phyloP scores from a whole-genome alignment of 2,329 filamentous ascomycete species.

The Colletotrichum horii region DNA sequence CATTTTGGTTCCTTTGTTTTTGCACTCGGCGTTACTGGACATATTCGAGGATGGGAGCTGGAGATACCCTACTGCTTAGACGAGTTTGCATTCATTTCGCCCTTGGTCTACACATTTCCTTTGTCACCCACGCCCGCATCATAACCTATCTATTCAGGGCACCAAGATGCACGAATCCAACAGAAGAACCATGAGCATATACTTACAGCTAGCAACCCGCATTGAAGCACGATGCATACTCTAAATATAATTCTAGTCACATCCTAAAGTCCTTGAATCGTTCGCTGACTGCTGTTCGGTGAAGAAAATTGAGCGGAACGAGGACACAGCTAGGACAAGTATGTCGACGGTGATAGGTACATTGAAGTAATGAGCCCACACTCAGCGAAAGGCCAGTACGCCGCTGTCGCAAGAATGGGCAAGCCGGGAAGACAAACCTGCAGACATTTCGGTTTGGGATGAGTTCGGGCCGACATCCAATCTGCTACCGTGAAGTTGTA shows the following conservation, averaged over 20 bases:
- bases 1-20: background rate
- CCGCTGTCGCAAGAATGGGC: background rate
- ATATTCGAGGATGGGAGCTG: conserved; percentile 9
- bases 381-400: background rate
- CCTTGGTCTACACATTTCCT: background rate
- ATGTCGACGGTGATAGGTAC: background rate
- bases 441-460: background rate
- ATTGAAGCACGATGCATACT: background rate
- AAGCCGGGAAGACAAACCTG: background rate
- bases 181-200: background rate
- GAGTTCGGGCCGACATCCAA: background rate
- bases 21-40: background rate
- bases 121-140: background rate
- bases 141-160: background rate
- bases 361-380: background rate
- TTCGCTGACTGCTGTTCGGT: background rate
- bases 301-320: background rate
- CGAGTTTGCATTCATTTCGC: background rate
- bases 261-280: background rate
- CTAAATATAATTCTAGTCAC: conserved; percentile 7
- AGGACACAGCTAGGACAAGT: background rate
- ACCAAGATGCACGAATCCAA: background rate
- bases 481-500: background rate
- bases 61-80: conserved; percentile 14
- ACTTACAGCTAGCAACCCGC: background rate